Conservation (phyloP, 192 early-diverging fungal genomes). For the Gorgonomyces haynaldii region DNA sequence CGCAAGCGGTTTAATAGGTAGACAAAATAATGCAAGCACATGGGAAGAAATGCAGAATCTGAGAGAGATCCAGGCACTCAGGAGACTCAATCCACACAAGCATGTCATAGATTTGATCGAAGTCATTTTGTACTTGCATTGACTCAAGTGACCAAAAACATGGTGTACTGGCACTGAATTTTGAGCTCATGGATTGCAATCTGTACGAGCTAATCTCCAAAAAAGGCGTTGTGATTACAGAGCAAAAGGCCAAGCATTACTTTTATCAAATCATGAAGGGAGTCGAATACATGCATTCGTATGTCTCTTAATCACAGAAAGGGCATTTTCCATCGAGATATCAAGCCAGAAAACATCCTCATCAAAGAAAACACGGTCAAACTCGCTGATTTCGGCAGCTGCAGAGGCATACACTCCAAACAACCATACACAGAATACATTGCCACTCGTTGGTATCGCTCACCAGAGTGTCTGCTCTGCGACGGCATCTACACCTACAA, state of each 20-base stretch:
- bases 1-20: conserved; percentile 47
- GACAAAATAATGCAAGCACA: too few relatives aligned
- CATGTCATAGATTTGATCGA: conserved; percentile 42
- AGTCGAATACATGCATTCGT: conserved; percentile 52
- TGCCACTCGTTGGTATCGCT: conserved; percentile 55
- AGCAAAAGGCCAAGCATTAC: conserved; percentile 40
- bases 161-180: conserved; percentile 43
- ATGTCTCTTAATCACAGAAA: conserved; percentile 22
- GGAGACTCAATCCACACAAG: conserved; percentile 40
- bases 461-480: conserved; percentile 51
- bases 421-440: conserved; percentile 59
- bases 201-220: conserved; percentile 51
- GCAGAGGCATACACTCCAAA: conserved; percentile 51
- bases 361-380: conserved; percentile 41
- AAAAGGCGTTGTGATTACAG: conserved; percentile 31
- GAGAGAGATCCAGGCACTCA: conserved; percentile 49
- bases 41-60: conserved; percentile 44
- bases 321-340: conserved; percentile 53
- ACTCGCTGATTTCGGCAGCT: conserved; percentile 53
- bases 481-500: conserved; percentile 44
- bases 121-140: conserved; percentile 36
- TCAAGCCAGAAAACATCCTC: conserved; percentile 53
- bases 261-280: conserved; percentile 45
- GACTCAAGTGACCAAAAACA: conserved; percentile 37
- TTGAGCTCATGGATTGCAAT: conserved; percentile 55